Evolutionary conservation across 306 rosid genomes (phyloP).

Genomic region (Trifolium dubium): DNA sequence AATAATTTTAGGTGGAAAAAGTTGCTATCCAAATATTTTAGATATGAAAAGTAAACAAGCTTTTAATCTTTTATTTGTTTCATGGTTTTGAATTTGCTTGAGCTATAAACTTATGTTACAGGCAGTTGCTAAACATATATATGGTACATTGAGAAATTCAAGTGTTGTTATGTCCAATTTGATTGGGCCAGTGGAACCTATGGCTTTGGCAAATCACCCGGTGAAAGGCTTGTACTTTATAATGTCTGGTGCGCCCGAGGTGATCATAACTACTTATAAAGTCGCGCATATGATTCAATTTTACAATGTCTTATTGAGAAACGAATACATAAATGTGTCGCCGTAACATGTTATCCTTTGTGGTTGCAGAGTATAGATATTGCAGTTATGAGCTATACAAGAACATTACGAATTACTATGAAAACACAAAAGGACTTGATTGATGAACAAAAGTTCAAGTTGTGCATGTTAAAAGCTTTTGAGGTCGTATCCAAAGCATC

Average conservation of each 20-base stretch:
- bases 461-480: neutral
- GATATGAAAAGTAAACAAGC: too few species aligned
- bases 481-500: neutral
- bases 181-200: constrained; percentile 56
- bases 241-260: constrained; percentile 54
- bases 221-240: constrained; percentile 54
- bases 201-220: constrained; percentile 54
- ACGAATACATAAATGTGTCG: too few species aligned
- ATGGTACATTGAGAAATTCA: constrained; percentile 40
- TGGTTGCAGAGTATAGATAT: neutral
- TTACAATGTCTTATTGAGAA: too few species aligned
- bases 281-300: neutral
- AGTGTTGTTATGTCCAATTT: constrained; percentile 53
- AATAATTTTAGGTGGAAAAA: too few species aligned
- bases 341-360: neutral
- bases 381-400: neutral
- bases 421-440: neutral
- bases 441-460: neutral
- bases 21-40: too few species aligned
- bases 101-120: constrained; percentile 17
- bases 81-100: neutral
- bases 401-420: neutral
- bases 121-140: constrained; percentile 51
- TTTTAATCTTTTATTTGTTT: too few species aligned
- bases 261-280: neutral